Conservation (phyloP, 2,329 filamentous ascomycete species). For the Achaetomium macrosporum region DNA sequence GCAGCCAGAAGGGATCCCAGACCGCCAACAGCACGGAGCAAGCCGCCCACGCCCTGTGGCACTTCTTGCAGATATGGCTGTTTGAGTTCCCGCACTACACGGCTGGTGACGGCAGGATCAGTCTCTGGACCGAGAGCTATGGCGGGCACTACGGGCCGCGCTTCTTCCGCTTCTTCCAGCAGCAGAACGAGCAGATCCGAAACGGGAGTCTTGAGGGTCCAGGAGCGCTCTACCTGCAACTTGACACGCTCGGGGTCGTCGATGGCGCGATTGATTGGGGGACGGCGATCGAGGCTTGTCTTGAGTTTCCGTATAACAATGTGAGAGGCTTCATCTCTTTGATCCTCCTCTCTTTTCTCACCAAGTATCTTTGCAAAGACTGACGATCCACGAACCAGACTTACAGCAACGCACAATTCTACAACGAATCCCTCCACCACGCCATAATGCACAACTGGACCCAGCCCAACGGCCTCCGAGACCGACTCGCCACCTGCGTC, state of each 20-base stretch:
- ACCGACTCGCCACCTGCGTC: background rate
- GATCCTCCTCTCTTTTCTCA: background rate
- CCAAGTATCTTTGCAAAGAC: background rate
- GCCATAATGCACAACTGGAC: conserved; percentile 4
- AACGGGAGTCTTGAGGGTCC: background rate
- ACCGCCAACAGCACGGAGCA: conserved; percentile 4
- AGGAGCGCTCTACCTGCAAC: background rate
- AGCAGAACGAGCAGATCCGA: conserved; percentile 6
- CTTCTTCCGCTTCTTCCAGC: conserved; percentile 4
- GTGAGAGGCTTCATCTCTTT: background rate
- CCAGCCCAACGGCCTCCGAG: background rate
- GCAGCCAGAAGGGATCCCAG: background rate
- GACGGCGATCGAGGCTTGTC: background rate
- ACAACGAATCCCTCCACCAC: background rate
- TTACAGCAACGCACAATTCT: background rate
- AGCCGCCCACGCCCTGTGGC: conserved; percentile 3
- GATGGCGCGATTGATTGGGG: conserved; percentile 3
- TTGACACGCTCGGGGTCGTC: conserved; percentile 7
- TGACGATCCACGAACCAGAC: background rate
- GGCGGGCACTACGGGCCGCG: background rate
- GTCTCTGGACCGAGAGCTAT: conserved; percentile 8
- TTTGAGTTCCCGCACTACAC: conserved; percentile 4
- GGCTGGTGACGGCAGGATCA: background rate
- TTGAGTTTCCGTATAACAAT: conserved; percentile 4
- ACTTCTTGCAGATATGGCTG: conserved; percentile 5